These are phyloP conservation scores for Amoebophrya sp. DNA, from an alignment of 169 alveolate genomes.

Conservation along the genomic window DNA sequence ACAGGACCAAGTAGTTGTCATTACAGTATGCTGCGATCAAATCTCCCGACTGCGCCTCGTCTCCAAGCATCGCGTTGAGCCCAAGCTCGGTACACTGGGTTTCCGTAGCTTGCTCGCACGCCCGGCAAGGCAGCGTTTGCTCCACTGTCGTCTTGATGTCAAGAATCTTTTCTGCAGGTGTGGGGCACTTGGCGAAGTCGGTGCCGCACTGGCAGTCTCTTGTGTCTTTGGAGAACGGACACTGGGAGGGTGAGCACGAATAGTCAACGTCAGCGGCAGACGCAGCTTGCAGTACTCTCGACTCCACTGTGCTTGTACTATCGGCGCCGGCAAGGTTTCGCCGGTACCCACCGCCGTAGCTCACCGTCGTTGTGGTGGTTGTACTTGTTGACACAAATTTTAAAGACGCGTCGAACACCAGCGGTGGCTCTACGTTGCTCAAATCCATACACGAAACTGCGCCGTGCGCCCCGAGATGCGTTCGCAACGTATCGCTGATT, in stretches of 20 bases:
- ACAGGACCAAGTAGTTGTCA: slow-evolving; percentile 5
- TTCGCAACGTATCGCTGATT: background rate
- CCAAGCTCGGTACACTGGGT: background rate
- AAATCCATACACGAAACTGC: background rate
- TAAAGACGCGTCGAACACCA: background rate
- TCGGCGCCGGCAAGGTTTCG: background rate
- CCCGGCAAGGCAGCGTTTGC: background rate
- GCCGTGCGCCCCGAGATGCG: slow-evolving; percentile 12
- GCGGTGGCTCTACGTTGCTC: background rate
- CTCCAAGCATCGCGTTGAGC: background rate
- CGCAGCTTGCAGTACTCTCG: background rate
- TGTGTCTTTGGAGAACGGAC: background rate
- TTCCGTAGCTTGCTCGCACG: background rate
- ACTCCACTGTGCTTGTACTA: too few species aligned
- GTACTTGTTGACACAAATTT: background rate
- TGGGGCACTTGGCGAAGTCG: background rate
- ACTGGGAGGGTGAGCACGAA: slow-evolving; percentile 2
- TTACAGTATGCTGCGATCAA: background rate
- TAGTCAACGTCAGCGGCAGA: background rate
- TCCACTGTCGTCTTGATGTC: background rate
- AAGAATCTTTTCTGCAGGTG: background rate
- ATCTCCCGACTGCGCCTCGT: background rate
- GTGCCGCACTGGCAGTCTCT: background rate
- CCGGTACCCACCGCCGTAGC: background rate
- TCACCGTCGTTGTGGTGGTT: background rate